Conservation (phyloP, 2,329 filamentous ascomycete species). For the Cyphellophora attinorum region DNA sequence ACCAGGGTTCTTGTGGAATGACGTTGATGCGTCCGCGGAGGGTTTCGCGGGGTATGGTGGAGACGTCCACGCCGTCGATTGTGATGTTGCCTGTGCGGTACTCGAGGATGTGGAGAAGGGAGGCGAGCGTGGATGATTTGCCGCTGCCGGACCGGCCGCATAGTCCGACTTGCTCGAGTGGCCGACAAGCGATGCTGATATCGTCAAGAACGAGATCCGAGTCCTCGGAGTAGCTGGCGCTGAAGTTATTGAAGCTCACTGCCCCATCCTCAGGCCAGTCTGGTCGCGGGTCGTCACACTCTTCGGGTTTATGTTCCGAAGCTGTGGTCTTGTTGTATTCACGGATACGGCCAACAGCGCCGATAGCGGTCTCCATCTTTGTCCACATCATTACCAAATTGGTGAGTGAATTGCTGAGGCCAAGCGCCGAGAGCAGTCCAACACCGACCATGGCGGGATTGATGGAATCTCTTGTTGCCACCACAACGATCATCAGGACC, state of each 20-base stretch:
- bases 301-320: constrained; percentile 33
- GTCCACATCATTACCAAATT: constrained; percentile 47
- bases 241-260: constrained; percentile 15
- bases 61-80: constrained; percentile 20
- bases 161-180: constrained; percentile 25
- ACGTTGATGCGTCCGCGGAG: constrained; percentile 20
- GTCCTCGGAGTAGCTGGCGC: constrained; percentile 13
- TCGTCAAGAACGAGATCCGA: constrained; percentile 18
- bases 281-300: constrained; percentile 19
- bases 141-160: constrained; percentile 26
- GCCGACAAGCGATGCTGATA: constrained; percentile 19
- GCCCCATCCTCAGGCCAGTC: constrained; percentile 19
- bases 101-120: constrained; percentile 21
- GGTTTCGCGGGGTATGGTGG: constrained; percentile 10
- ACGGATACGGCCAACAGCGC: constrained; percentile 46
- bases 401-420: constrained; percentile 44
- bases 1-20: constrained; percentile 21
- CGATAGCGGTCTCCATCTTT: constrained; percentile 47
- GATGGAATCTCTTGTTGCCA: constrained; percentile 32
- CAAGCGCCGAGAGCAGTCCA: constrained; percentile 43
- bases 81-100: constrained; percentile 18
- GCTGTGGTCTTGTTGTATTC: constrained; percentile 38
- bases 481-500: constrained; percentile 40
- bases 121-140: constrained; percentile 21
- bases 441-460: constrained; percentile 43